phyloP scores from a whole-genome alignment of 1,284 basidiomycete species.

The Phlebopus sp. region DNA sequence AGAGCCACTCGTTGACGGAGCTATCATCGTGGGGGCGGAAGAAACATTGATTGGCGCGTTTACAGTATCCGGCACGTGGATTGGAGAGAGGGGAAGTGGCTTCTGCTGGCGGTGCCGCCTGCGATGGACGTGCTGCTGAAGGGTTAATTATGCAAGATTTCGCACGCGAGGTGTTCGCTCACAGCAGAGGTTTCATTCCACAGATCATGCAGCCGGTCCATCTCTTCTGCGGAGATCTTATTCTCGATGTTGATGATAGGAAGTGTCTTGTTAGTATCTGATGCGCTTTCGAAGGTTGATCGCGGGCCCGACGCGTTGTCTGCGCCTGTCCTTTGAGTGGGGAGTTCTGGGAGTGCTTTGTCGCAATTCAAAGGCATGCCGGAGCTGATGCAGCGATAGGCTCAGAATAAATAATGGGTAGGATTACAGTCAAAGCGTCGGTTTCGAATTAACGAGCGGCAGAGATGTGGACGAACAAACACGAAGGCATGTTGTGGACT shows the following conservation, averaged over 20 bases:
- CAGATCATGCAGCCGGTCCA: conserved; percentile 16
- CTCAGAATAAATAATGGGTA: not conserved
- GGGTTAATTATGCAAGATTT: not conserved
- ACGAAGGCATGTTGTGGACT: not conserved
- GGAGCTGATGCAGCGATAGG: not conserved
- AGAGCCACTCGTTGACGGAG: not conserved
- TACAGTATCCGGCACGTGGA: conserved; percentile 10
- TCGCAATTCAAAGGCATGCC: conserved; percentile 16
- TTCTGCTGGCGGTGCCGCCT: conserved; percentile 11
- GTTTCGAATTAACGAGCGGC: conserved; percentile 1
- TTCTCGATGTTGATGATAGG: conserved; percentile 19
- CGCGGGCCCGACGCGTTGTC: not conserved
- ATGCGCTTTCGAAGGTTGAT: not conserved
- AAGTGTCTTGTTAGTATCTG: conserved; percentile 7
- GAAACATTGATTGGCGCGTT: not conserved
- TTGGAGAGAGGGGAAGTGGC: conserved; percentile 7
- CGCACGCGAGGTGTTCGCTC: conserved; percentile 1
- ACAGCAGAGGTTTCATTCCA: conserved; percentile 29
- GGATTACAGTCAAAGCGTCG: not conserved
- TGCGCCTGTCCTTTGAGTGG: not conserved
- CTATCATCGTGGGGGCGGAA: conserved; percentile 7
- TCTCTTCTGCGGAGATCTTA: conserved; percentile 18
- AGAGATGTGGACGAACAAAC: conserved; percentile 9
- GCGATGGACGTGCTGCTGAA: conserved; percentile 23
- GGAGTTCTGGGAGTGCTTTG: conserved; percentile 23